phyloP scores from a whole-genome alignment of 2,329 filamentous ascomycete species.

The Aspergillus cejpii region DNA sequence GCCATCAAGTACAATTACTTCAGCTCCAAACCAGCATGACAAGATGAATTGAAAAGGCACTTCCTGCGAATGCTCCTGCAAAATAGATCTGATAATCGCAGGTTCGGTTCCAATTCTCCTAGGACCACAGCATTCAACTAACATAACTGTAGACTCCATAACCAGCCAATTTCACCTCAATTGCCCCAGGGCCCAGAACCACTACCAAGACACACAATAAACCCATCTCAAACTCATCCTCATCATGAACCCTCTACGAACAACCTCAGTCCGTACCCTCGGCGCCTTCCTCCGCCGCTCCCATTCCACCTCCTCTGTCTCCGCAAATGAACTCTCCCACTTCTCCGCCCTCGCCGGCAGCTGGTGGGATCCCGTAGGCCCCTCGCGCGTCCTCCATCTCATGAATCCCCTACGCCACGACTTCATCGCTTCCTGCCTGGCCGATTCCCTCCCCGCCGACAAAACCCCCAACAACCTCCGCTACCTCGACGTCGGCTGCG shows the following conservation, averaged over 20 bases:
- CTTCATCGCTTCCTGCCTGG: constrained; percentile 72
- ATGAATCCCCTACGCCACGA: constrained; percentile 97
- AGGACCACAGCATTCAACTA: neutral
- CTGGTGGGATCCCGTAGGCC: constrained; percentile 96
- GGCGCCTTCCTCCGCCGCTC: constrained; percentile 14
- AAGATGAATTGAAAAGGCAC: neutral
- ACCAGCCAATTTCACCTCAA: neutral
- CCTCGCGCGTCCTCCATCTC: constrained; percentile 84
- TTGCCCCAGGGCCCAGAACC: neutral
- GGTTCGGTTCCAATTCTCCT: too few relatives aligned
- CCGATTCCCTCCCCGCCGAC: constrained; percentile 43
- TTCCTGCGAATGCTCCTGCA: too few relatives aligned
- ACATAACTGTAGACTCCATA: neutral
- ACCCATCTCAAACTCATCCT: neutral
- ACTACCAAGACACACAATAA: neutral
- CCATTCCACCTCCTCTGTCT: constrained; percentile 61
- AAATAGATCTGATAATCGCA: too few relatives aligned
- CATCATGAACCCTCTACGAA: constrained; percentile 10
- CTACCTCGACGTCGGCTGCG: constrained; percentile 90
- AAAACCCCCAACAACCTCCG: constrained; percentile 32
- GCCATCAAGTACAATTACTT: neutral
- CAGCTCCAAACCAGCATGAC: neutral
- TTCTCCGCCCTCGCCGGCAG: constrained; percentile 87
- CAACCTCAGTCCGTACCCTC: constrained; percentile 3
- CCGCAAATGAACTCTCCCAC: constrained; percentile 81